Conservation (phyloP, 306 rosid genomes). For the Quercus alba region DNA sequence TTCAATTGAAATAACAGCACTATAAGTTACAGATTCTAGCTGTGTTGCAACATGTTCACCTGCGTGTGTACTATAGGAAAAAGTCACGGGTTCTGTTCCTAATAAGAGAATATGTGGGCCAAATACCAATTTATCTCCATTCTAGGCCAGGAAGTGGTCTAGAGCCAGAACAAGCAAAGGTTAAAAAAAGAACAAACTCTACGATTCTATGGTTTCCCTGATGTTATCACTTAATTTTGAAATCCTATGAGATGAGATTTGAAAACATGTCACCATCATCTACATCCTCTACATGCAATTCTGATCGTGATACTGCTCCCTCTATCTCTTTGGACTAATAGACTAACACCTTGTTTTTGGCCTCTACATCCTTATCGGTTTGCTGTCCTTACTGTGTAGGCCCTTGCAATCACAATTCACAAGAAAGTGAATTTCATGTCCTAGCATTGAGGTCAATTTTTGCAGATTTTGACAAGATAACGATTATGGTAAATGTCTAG, state of each 20-base stretch:
- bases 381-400: not conserved
- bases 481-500: not conserved
- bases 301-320: not conserved
- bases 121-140: not conserved
- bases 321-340: not conserved
- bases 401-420: not conserved
- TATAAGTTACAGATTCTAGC: not conserved
- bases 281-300: not conserved
- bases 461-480: not conserved
- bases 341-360: too few species aligned
- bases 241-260: not conserved
- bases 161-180: not conserved
- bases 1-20: not conserved
- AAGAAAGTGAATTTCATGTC: not conserved
- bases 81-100: conserved; percentile 24
- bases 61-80: conserved; percentile 9
- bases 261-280: conserved; percentile 10
- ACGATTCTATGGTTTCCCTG: not conserved
- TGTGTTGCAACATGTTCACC: not conserved
- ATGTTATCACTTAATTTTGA: not conserved
- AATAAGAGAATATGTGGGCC: conserved; percentile 6
- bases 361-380: not conserved
- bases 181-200: not conserved
- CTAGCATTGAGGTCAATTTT: not conserved
- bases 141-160: not conserved